Evolutionary conservation across 2,329 filamentous ascomycete species (phyloP).

Genomic region (Xylariaceae sp.): DNA sequence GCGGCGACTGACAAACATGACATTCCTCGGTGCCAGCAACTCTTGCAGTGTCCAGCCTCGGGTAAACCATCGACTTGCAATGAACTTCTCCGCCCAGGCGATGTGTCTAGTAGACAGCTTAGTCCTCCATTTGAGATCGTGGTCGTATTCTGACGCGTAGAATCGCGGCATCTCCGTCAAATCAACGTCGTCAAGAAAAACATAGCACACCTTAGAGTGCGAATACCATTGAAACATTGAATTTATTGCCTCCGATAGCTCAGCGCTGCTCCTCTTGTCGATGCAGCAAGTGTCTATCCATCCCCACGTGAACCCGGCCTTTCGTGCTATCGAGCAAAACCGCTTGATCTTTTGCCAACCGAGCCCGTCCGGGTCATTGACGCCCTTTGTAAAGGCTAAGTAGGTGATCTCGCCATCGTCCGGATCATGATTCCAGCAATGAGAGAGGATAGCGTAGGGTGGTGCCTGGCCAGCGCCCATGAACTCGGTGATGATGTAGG

Average conservation of each 20-base stretch:
- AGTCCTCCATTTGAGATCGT: too few species aligned
- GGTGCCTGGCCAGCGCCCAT: background rate
- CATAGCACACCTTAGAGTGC: background rate
- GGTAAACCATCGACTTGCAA: too few species aligned
- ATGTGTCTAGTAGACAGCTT: too few species aligned
- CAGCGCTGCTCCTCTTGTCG: background rate
- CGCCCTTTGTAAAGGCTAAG: background rate
- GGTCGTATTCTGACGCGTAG: too few species aligned
- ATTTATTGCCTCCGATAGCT: too few species aligned
- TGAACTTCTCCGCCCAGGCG: too few species aligned
- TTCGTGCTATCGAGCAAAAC: background rate
- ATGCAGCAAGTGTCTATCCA: background rate
- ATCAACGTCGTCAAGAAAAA: background rate
- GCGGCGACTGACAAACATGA: too few species aligned
- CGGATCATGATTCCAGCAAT: too few species aligned
- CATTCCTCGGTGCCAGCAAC: too few species aligned
- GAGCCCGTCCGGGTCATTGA: background rate
- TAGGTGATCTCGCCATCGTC: background rate
- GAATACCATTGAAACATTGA: background rate
- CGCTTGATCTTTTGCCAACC: background rate
- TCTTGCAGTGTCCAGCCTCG: too few species aligned
- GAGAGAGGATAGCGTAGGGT: background rate
- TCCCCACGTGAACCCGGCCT: background rate
- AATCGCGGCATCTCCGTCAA: too few species aligned
- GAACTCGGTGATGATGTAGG: background rate